Evolutionary conservation across 73 alveolate genomes (phyloP).

Genomic region (Paramecium tetraurelia): DNA sequence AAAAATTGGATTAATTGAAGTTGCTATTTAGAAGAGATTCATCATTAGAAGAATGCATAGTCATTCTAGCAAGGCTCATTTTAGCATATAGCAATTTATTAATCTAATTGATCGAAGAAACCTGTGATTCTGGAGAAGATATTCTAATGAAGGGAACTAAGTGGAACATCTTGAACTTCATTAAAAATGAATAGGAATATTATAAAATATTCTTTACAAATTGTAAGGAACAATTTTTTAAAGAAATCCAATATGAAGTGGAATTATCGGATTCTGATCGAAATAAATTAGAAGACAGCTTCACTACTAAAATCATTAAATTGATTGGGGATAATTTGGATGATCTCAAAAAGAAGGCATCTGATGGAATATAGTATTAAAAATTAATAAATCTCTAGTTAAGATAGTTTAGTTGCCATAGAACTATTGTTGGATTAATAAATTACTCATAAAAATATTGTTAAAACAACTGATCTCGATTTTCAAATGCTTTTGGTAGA

Average conservation of each 20-base stretch:
- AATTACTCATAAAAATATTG: neutral
- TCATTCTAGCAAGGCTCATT: neutral
- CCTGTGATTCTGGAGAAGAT: constrained; percentile 8
- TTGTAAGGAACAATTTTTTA: neutral
- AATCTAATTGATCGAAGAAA: neutral
- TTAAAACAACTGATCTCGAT: neutral
- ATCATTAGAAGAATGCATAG: constrained; percentile 11
- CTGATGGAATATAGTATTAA: neutral
- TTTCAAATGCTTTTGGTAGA: neutral
- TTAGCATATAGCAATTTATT: neutral
- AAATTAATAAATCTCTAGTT: neutral
- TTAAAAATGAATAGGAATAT: constrained; percentile 27
- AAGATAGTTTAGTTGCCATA: neutral
- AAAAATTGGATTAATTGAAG: neutral
- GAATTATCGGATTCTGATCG: neutral
- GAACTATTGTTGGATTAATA: neutral
- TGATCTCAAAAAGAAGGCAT: neutral
- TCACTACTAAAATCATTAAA: neutral
- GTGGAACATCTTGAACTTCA: neutral
- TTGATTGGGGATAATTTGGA: neutral
- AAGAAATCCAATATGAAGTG: neutral
- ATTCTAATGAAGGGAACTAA: constrained; percentile 13
- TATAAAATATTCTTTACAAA: neutral
- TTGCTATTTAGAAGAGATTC: neutral
- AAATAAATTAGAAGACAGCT: neutral